Conservation (phyloP, 1,139 yeast species). For the Hansenula sp. region DNA sequence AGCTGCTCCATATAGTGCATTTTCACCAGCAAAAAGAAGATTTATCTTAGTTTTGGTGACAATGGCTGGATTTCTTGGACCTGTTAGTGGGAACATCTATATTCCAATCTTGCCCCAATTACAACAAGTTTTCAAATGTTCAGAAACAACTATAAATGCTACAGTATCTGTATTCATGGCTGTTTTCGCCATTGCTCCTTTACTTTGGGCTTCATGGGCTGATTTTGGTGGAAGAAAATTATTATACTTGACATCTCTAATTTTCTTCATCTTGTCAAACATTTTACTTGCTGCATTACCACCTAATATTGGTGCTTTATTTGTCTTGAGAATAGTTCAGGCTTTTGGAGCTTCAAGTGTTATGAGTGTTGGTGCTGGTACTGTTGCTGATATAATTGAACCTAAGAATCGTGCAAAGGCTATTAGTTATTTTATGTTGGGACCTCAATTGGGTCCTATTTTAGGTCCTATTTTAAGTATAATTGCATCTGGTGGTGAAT, state of each 20-base stretch:
- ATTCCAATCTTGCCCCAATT: constrained; percentile 51
- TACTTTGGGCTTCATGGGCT: constrained; percentile 53
- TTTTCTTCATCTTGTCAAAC: constrained; percentile 41
- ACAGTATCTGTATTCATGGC: constrained; percentile 60
- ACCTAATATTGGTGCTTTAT: constrained; percentile 39
- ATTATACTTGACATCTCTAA: constrained; percentile 41
- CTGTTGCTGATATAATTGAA: constrained; percentile 45
- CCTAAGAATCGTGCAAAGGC: constrained; percentile 46
- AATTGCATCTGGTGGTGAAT: constrained; percentile 31
- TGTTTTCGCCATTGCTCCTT: constrained; percentile 48
- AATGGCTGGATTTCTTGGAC: constrained; percentile 52
- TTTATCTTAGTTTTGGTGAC: constrained; percentile 36
- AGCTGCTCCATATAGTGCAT: constrained; percentile 11
- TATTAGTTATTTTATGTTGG: constrained; percentile 52
- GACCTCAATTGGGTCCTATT: constrained; percentile 57
- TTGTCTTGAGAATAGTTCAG: constrained; percentile 41
- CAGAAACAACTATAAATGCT: constrained; percentile 46
- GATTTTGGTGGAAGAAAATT: constrained; percentile 55
- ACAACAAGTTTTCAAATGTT: constrained; percentile 36
- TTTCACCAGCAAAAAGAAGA: constrained; percentile 17
- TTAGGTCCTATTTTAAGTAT: constrained; percentile 43
- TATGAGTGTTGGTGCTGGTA: constrained; percentile 53
- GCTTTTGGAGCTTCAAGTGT: constrained; percentile 54
- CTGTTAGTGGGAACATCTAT: constrained; percentile 55
- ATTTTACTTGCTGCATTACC: constrained; percentile 46